Conservation (phyloP, 75 land plant genomes). For the Picea sitchensis region DNA sequence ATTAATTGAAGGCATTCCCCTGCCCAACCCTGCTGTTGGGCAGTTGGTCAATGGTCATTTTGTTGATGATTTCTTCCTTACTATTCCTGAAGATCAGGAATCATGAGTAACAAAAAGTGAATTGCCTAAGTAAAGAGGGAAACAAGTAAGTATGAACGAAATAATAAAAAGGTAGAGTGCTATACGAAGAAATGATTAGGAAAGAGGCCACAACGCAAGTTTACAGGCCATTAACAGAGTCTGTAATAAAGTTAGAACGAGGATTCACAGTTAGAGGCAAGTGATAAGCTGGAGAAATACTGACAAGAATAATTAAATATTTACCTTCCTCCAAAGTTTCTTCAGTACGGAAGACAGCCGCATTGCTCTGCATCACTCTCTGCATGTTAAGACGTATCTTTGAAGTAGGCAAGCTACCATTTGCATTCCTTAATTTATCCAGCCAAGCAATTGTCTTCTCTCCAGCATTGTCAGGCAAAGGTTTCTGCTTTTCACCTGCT, state of each 20-base stretch:
- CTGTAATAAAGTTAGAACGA: background rate
- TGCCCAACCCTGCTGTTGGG: background rate
- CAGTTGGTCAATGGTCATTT: background rate
- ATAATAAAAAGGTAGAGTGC: background rate
- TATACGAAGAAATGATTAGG: background rate
- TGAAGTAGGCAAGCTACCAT: slow-evolving; percentile 87
- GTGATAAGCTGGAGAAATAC: background rate
- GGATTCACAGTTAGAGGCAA: background rate
- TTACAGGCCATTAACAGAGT: background rate
- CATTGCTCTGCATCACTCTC: slow-evolving; percentile 93
- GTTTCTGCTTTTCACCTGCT: slow-evolving; percentile 84
- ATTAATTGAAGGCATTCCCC: background rate
- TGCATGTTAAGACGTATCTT: slow-evolving; percentile 95
- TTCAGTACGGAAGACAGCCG: slow-evolving; percentile 97
- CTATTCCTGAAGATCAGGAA: background rate
- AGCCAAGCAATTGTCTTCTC: slow-evolving; percentile 92
- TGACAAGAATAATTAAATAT: background rate
- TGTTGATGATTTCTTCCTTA: background rate
- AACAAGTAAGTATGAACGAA: background rate
- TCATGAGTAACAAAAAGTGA: background rate
- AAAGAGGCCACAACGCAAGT: background rate
- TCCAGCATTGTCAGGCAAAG: slow-evolving; percentile 84
- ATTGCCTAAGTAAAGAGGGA: too few species aligned
- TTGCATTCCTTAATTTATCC: slow-evolving; percentile 83
- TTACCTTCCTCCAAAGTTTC: slow-evolving; percentile 93